Evolutionary conservation across 2,329 filamentous ascomycete species (phyloP).

Genomic region (Diaporthe helianthi): DNA sequence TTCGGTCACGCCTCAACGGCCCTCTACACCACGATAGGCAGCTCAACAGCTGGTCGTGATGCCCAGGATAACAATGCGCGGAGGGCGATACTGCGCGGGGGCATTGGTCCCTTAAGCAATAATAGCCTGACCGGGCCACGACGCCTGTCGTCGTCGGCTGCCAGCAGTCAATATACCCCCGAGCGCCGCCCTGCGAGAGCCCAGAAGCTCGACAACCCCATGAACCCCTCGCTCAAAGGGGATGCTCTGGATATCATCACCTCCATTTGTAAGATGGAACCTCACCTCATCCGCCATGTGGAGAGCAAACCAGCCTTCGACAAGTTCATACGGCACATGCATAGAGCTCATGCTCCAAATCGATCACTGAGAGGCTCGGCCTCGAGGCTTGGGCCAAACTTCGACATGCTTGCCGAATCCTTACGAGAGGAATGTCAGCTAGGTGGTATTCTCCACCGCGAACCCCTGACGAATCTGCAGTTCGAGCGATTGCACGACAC

Average conservation of each 20-base stretch:
- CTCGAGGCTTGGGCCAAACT: conserved; percentile 5
- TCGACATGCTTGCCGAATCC: conserved; percentile 17
- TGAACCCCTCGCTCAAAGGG: conserved; percentile 2
- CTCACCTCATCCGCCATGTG: conserved; percentile 27
- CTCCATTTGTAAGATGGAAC: conserved; percentile 36
- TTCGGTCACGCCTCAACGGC: conserved; percentile 67
- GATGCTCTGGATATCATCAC: conserved; percentile 30
- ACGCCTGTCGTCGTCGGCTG: background rate
- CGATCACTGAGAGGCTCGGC: background rate
- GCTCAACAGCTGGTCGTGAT: conserved; percentile 69
- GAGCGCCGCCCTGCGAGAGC: background rate
- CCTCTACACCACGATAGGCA: conserved; percentile 72
- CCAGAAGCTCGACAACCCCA: background rate
- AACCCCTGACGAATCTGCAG: conserved; percentile 37
- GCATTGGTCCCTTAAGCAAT: conserved; percentile 62
- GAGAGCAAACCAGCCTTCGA: conserved; percentile 14
- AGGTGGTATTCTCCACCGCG: conserved; percentile 30
- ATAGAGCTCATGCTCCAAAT: conserved; percentile 18
- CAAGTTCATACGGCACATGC: conserved; percentile 25
- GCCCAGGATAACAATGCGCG: conserved; percentile 64
- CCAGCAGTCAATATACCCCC: conserved; percentile 4
- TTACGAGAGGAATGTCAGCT: conserved; percentile 21
- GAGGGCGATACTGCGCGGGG: conserved; percentile 65
- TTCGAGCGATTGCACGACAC: conserved; percentile 36
- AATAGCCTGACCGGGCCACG: conserved; percentile 51